phyloP scores from a whole-genome alignment of 306 rosid genomes.

The Trifolium pratense region DNA sequence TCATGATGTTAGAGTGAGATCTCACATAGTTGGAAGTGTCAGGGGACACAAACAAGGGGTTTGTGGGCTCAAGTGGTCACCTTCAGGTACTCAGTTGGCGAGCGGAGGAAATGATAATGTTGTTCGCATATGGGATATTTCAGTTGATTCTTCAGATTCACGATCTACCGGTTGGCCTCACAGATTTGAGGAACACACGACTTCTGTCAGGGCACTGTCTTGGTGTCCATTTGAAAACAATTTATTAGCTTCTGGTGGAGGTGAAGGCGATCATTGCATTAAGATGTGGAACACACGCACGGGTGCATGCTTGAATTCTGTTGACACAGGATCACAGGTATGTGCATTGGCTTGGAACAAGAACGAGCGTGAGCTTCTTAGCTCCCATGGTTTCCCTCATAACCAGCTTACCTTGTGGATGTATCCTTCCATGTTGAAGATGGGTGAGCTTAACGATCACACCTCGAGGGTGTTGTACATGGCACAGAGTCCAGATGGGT shows the following conservation, averaged over 20 bases:
- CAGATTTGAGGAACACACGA: not conserved
- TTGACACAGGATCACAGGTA: not conserved
- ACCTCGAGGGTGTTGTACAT: not conserved
- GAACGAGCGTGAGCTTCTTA: not conserved
- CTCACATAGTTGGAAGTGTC: not conserved
- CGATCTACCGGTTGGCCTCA: not conserved
- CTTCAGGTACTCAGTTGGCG: not conserved
- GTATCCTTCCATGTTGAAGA: not conserved
- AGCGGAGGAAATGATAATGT: not conserved
- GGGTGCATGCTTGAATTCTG: not conserved
- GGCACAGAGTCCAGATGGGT: not conserved
- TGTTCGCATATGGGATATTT: not conserved
- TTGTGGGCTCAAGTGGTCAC: not conserved
- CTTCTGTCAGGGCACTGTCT: not conserved
- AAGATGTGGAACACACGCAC: not conserved
- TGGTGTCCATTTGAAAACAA: not conserved
- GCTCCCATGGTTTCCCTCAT: not conserved
- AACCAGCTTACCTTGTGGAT: not conserved
- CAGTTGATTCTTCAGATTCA: not conserved
- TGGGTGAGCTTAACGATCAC: not conserved
- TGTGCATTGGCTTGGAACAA: not conserved
- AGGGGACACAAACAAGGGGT: not conserved
- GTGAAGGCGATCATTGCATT: not conserved
- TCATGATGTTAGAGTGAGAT: not conserved
- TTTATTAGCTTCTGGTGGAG: conserved; percentile 1